phyloP scores from a whole-genome alignment of 129 eudicot genomes.

The Kitagawia praeruptora region DNA sequence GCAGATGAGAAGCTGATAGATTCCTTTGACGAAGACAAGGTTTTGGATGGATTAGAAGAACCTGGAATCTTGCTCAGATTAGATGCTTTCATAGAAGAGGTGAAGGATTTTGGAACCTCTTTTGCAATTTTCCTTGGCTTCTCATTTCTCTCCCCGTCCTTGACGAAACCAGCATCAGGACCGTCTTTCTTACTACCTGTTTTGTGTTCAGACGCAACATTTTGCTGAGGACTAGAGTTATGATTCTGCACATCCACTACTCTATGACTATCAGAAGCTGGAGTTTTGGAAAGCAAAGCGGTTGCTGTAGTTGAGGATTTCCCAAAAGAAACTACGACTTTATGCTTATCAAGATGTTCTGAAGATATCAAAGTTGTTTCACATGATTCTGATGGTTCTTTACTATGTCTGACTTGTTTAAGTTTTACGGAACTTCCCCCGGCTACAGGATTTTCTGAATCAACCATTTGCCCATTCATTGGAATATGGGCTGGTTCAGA shows the following conservation, averaged over 20 bases:
- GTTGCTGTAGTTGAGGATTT: slow-evolving; percentile 29
- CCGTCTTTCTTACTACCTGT: slow-evolving; percentile 34
- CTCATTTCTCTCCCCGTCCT: slow-evolving; percentile 41
- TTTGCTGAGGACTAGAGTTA: slow-evolving; percentile 20
- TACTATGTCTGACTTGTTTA: slow-evolving; percentile 27
- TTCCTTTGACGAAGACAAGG: slow-evolving; percentile 49
- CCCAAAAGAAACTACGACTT: slow-evolving; percentile 40
- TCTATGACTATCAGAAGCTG: slow-evolving; percentile 29
- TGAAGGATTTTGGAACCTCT: slow-evolving; percentile 42
- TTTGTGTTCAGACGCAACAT: slow-evolving; percentile 21
- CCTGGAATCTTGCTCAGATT: slow-evolving; percentile 43
- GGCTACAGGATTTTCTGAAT: slow-evolving; percentile 23
- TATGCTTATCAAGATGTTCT: slow-evolving; percentile 39
- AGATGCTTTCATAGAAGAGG: slow-evolving; percentile 41
- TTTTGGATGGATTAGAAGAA: slow-evolving; percentile 31
- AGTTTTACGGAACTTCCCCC: slow-evolving; percentile 24
- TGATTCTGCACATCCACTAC: slow-evolving; percentile 26
- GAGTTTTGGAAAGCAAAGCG: slow-evolving; percentile 26
- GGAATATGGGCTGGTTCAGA: background rate
- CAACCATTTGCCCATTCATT: slow-evolving; percentile 20
- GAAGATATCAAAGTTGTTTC: slow-evolving; percentile 21
- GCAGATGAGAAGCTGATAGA: slow-evolving; percentile 18
- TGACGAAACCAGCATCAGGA: slow-evolving; percentile 11
- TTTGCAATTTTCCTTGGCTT: slow-evolving; percentile 39
- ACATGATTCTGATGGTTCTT: slow-evolving; percentile 25